A percentile compares a stretch with the other conserved stretches of the same genome.
These are phyloP conservation scores for Fusarium gaditjirri DNA, from an alignment of 2,329 filamentous ascomycete species.

Conservation along the genomic window DNA sequence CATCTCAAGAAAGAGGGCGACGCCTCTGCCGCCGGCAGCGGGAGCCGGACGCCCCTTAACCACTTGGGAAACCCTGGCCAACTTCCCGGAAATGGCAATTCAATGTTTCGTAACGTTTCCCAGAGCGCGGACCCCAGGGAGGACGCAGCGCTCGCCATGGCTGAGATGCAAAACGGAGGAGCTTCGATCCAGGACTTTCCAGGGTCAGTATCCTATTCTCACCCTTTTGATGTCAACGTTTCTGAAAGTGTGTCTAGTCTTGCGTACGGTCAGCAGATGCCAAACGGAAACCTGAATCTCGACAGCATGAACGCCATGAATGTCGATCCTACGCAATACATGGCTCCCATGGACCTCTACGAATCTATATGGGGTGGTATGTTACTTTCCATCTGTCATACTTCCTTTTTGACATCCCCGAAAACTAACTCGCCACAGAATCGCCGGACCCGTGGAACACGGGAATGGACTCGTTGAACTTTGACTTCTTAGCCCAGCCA, in stretches of 20 bases:
- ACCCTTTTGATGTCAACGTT: background rate
- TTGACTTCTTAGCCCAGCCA: slow-evolving; percentile 69
- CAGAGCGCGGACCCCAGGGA: slow-evolving; percentile 63
- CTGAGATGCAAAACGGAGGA: slow-evolving; percentile 69
- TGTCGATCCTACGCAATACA: slow-evolving; percentile 66
- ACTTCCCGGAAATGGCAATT: slow-evolving; percentile 36
- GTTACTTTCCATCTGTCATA: slow-evolving; percentile 42
- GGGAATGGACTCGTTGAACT: slow-evolving; percentile 66
- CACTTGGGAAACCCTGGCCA: slow-evolving; percentile 42
- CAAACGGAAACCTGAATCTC: slow-evolving; percentile 48
- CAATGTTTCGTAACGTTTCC: slow-evolving; percentile 43
- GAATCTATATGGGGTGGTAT: slow-evolving; percentile 75
- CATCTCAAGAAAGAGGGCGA: slow-evolving; percentile 62
- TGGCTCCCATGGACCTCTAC: slow-evolving; percentile 75
- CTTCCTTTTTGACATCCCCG: background rate
- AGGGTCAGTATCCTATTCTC: slow-evolving; percentile 45
- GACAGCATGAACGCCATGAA: slow-evolving; percentile 61
- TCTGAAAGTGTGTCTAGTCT: slow-evolving; percentile 44
- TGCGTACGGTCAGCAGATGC: slow-evolving; percentile 53
- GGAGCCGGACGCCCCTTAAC: slow-evolving; percentile 55
- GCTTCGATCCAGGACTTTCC: slow-evolving; percentile 59
- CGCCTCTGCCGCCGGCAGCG: slow-evolving; percentile 58
- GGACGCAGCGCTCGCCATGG: slow-evolving; percentile 72
- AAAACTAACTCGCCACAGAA: slow-evolving; percentile 54
- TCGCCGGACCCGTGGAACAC: slow-evolving; percentile 69